phyloP scores from a whole-genome alignment of 768 basidiomycete species.

The Tricholoma saponaceum region DNA sequence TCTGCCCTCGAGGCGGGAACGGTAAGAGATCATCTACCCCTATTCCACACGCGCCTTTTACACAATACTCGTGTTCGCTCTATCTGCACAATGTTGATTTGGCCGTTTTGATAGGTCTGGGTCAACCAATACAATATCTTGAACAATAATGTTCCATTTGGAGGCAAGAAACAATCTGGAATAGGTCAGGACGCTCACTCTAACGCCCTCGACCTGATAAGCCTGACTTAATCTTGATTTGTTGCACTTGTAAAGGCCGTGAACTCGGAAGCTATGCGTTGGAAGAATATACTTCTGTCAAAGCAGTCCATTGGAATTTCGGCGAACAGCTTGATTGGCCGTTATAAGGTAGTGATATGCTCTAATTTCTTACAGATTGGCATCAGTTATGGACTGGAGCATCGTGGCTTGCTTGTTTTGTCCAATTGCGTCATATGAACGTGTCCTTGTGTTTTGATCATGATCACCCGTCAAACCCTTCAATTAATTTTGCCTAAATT shows the following conservation, averaged over 20 bases:
- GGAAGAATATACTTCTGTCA: slow-evolving; percentile 80
- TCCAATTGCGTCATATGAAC: not conserved
- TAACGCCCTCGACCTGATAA: slow-evolving; percentile 1
- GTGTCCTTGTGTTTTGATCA: not conserved
- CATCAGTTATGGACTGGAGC: not conserved
- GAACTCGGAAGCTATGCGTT: slow-evolving; percentile 85
- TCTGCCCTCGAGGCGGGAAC: slow-evolving; percentile 86
- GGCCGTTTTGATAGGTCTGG: slow-evolving; percentile 59
- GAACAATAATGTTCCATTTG: slow-evolving; percentile 89
- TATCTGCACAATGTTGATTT: not conserved
- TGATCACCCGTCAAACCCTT: not conserved
- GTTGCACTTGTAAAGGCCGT: slow-evolving; percentile 48
- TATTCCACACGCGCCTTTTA: slow-evolving; percentile 1
- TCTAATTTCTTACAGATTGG: not conserved
- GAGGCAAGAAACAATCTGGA: slow-evolving; percentile 92
- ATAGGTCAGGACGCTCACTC: slow-evolving; percentile 48
- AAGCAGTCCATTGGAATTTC: slow-evolving; percentile 85
- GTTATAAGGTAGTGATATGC: slow-evolving; percentile 33
- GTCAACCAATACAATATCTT: slow-evolving; percentile 86
- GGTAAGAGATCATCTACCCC: slow-evolving; percentile 36
- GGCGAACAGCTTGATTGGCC: slow-evolving; percentile 81
- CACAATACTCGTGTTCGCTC: not conserved
- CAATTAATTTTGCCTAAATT: not conserved
- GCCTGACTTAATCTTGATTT: not conserved
- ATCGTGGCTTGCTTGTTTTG: not conserved